These are phyloP conservation scores for Withania somnifera DNA, from an alignment of 305 asterid genomes.

Conservation along the genomic window DNA sequence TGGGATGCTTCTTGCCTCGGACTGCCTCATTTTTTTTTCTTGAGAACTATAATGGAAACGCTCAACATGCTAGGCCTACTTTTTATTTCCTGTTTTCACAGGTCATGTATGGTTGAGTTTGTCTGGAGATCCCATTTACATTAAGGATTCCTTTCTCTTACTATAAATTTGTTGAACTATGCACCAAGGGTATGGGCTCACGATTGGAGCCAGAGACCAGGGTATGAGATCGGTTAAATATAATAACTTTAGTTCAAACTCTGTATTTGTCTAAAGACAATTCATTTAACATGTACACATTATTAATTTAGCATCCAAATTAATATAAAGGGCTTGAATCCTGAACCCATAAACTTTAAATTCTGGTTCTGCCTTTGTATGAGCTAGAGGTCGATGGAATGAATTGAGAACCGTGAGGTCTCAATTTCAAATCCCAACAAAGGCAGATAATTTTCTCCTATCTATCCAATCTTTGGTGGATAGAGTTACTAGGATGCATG, in stretches of 20 bases:
- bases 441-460: too few relatives aligned
- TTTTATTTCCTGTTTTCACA: background rate
- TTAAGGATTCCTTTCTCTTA: background rate
- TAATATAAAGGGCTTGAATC: too few relatives aligned
- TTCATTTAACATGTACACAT: background rate
- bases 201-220: background rate
- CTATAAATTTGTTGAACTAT: background rate
- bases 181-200: background rate
- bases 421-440: too few relatives aligned
- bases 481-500: too few relatives aligned
- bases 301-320: background rate
- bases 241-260: background rate
- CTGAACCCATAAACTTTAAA: too few relatives aligned
- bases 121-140: background rate
- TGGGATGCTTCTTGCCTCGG: too few relatives aligned
- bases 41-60: background rate
- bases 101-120: background rate
- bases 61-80: background rate
- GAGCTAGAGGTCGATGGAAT: background rate
- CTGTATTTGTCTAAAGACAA: background rate
- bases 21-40: background rate
- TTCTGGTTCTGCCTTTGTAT: too few relatives aligned
- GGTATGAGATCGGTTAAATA: background rate
- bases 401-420: too few relatives aligned
- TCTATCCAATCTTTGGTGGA: too few relatives aligned